Percentiles rank a stretch among this genome's conserved stretches.
Conservation (phyloP, 1,284 basidiomycete genomes). For the Acaromyces ingoldii region DNA sequence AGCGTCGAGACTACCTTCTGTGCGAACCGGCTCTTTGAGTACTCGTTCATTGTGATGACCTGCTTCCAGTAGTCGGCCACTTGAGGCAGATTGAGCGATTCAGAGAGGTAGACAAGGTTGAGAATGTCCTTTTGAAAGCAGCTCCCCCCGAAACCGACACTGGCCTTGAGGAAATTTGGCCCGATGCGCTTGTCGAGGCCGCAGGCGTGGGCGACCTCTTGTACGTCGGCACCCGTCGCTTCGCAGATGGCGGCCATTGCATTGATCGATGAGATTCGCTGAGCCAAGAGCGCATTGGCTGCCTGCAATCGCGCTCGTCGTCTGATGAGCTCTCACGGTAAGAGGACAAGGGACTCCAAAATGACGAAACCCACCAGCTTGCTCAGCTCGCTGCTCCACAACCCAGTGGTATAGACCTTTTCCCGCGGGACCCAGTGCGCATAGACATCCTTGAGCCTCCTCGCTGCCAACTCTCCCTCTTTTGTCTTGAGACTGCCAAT, state of each 20-base stretch:
- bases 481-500: conserved; percentile 88
- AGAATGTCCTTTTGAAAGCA: conserved; percentile 91
- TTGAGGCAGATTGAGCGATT: conserved; percentile 87
- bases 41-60: conserved; percentile 52
- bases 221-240: conserved; percentile 97
- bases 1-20: conserved; percentile 61
- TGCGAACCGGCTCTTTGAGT: conserved; percentile 50
- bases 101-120: conserved; percentile 87
- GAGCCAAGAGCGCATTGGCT: conserved; percentile 94
- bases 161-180: conserved; percentile 89
- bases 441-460: conserved; percentile 73
- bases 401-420: conserved; percentile 83
- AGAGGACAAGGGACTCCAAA: neutral
- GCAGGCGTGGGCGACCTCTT: conserved; percentile 92
- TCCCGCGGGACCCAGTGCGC: conserved; percentile 90
- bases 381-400: conserved; percentile 97
- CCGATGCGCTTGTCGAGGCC: conserved; percentile 90
- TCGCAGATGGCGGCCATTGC: conserved; percentile 98
- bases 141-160: conserved; percentile 93
- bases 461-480: conserved; percentile 76
- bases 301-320: conserved; percentile 55
- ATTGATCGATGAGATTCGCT: conserved; percentile 94
- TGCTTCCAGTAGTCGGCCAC: conserved; percentile 92
- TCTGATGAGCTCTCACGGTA: neutral
- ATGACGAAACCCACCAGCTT: conserved; percentile 63